phyloP scores from a whole-genome alignment of 2,329 filamentous ascomycete species.

The Botrytis cinerea region DNA sequence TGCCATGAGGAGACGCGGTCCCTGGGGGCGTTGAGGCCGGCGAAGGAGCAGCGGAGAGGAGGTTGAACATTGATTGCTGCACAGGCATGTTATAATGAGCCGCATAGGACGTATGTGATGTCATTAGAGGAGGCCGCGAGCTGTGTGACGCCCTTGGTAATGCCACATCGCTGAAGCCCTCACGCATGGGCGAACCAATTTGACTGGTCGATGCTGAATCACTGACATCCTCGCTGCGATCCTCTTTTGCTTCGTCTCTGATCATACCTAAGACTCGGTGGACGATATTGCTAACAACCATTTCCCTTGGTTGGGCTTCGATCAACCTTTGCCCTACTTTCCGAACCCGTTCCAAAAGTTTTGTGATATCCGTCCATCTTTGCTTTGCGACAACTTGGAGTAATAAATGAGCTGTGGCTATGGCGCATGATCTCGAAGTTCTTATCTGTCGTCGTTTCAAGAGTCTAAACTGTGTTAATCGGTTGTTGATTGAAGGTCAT shows the following conservation, averaged over 20 bases:
- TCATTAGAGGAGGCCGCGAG: conserved; percentile 61
- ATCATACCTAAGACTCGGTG: conserved; percentile 87
- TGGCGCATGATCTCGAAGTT: conserved; percentile 83
- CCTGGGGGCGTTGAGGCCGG: conserved; percentile 56
- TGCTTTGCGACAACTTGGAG: conserved; percentile 82
- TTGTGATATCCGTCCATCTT: conserved; percentile 74
- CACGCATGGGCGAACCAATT: conserved; percentile 36
- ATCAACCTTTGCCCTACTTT: conserved; percentile 74
- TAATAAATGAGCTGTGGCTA: conserved; percentile 87
- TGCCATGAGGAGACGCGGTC: conserved; percentile 50
- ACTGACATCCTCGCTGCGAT: conserved; percentile 59
- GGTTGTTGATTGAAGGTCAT: not conserved
- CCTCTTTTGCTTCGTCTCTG: conserved; percentile 84
- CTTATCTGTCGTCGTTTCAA: conserved; percentile 89
- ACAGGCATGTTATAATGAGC: conserved; percentile 53
- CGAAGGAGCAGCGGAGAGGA: conserved; percentile 70
- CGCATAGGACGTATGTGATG: conserved; percentile 64
- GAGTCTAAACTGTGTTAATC: conserved; percentile 51
- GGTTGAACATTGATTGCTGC: conserved; percentile 78
- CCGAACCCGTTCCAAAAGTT: conserved; percentile 78
- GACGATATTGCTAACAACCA: conserved; percentile 93
- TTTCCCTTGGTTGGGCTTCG: conserved; percentile 83
- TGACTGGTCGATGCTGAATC: conserved; percentile 40
- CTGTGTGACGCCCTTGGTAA: conserved; percentile 26
- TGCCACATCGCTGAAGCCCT: conserved; percentile 29